A percentile compares a stretch with the other conserved stretches of the same genome.
phyloP scores from a whole-genome alignment of 495 filamentous ascomycete species.

The Aspergillus kassunensis region DNA sequence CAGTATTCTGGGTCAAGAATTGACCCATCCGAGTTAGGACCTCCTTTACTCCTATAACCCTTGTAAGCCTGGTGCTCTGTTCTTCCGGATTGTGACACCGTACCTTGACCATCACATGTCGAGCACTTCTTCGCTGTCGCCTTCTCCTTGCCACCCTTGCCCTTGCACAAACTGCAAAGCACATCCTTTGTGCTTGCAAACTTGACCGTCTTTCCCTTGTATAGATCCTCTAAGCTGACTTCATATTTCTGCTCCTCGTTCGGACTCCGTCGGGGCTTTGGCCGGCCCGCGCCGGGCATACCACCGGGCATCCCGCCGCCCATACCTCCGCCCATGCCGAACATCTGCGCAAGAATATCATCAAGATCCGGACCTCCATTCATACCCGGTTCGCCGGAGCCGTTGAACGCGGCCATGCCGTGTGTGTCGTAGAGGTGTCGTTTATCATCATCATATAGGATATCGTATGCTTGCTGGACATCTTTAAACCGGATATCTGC shows the following conservation, averaged over 20 bases:
- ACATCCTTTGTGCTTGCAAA: slow-evolving; percentile 92
- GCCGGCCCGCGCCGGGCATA: slow-evolving; percentile 58
- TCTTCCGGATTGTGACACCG: not conserved
- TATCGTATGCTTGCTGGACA: slow-evolving; percentile 92
- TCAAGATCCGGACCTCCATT: slow-evolving; percentile 75
- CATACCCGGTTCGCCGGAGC: slow-evolving; percentile 60
- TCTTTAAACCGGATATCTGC: slow-evolving; percentile 89
- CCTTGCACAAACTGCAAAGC: slow-evolving; percentile 81
- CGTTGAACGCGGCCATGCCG: slow-evolving; percentile 92
- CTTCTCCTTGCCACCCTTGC: slow-evolving; percentile 86
- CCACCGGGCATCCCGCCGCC: slow-evolving; percentile 59
- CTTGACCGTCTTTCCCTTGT: slow-evolving; percentile 97
- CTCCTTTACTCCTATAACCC: slow-evolving; percentile 54
- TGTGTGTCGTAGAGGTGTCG: slow-evolving; percentile 86
- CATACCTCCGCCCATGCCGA: slow-evolving; percentile 60
- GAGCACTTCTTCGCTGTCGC: slow-evolving; percentile 82
- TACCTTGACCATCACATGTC: slow-evolving; percentile 72
- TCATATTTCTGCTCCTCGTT: slow-evolving; percentile 89
- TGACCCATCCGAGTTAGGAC: slow-evolving; percentile 74
- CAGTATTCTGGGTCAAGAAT: slow-evolving; percentile 69
- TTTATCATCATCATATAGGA: slow-evolving; percentile 93
- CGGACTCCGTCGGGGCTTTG: slow-evolving; percentile 64
- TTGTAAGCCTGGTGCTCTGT: slow-evolving; percentile 9
- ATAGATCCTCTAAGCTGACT: slow-evolving; percentile 86
- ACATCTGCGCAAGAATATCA: slow-evolving; percentile 91